Conservation (phyloP, 1,284 basidiomycete species). For the Austroboletus rostrupii region DNA sequence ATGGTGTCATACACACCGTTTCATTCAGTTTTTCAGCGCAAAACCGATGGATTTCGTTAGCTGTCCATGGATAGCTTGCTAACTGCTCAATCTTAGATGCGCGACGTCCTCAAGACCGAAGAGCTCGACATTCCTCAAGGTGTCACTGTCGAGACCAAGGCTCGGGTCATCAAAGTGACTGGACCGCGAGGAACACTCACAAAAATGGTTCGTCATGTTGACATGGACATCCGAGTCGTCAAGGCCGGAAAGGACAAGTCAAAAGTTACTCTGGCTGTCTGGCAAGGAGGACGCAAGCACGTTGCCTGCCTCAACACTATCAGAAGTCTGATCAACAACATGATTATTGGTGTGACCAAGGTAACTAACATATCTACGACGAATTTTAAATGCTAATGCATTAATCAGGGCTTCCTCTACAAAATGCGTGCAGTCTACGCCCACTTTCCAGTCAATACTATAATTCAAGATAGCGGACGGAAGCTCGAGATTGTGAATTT, state of each 20-base stretch:
- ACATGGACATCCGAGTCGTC: slow-evolving; percentile 92
- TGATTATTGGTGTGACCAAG: slow-evolving; percentile 97
- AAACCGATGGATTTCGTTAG: slow-evolving; percentile 30
- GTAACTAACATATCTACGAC: slow-evolving; percentile 24
- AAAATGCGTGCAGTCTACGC: slow-evolving; percentile 99
- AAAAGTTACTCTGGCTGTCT: slow-evolving; percentile 90
- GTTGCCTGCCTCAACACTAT: slow-evolving; percentile 97
- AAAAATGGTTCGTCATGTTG: slow-evolving; percentile 91
- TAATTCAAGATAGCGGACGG: slow-evolving; percentile 80
- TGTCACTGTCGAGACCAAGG: slow-evolving; percentile 83
- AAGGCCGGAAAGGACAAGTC: slow-evolving; percentile 59
- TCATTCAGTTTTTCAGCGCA: not conserved
- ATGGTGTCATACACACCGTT: slow-evolving; percentile 1
- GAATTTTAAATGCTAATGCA: slow-evolving; percentile 2
- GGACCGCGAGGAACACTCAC: slow-evolving; percentile 87
- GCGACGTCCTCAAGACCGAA: slow-evolving; percentile 91
- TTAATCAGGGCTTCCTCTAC: slow-evolving; percentile 90
- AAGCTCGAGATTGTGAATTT: slow-evolving; percentile 98
- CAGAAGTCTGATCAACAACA: slow-evolving; percentile 92
- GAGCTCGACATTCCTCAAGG: slow-evolving; percentile 86
- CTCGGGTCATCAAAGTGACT: slow-evolving; percentile 84
- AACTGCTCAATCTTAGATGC: slow-evolving; percentile 56
- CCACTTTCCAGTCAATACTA: slow-evolving; percentile 99
- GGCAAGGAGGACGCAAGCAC: slow-evolving; percentile 98
- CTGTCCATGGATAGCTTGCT: slow-evolving; percentile 20